These are phyloP conservation scores for Fonsecaea pugnacius DNA, from an alignment of 2,329 filamentous ascomycete genomes.

Conservation along the genomic window DNA sequence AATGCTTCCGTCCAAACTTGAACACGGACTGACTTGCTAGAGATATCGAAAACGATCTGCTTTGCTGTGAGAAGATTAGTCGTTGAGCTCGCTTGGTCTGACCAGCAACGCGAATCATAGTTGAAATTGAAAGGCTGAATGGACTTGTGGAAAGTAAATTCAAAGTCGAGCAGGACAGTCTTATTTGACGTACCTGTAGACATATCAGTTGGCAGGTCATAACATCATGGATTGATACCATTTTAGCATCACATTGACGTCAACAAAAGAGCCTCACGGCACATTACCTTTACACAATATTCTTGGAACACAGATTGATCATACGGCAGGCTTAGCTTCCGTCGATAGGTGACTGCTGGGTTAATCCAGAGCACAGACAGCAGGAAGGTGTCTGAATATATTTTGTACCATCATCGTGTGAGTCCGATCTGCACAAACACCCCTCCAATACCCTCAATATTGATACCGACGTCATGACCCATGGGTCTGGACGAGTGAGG, in stretches of 20 bases:
- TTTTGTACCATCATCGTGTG: background rate
- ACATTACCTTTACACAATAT: background rate
- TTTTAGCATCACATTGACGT: conserved; percentile 10
- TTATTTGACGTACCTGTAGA: conserved; percentile 7
- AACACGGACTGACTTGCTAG: conserved; percentile 21
- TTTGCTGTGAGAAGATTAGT: conserved; percentile 20
- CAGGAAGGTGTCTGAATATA: background rate
- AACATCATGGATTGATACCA: background rate
- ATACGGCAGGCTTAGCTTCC: background rate
- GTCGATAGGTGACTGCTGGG: background rate
- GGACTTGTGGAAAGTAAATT: background rate
- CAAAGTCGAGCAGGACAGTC: background rate
- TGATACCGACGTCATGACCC: conserved; percentile 15
- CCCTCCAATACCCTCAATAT: background rate
- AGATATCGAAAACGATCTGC: conserved; percentile 23
- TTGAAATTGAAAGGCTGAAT: background rate
- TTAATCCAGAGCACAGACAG: background rate
- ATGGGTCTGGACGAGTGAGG: background rate
- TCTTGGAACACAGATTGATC: background rate
- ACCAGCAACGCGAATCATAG: conserved; percentile 25
- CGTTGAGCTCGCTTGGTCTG: conserved; percentile 17
- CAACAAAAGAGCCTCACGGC: conserved; percentile 7
- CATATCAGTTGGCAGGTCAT: conserved; percentile 6
- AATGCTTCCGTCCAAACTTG: background rate
- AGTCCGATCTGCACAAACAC: background rate